Base-by-base conservation (phyloP, 768 basidiomycete species). In the Paxillus ammoniavirescens region DNA sequence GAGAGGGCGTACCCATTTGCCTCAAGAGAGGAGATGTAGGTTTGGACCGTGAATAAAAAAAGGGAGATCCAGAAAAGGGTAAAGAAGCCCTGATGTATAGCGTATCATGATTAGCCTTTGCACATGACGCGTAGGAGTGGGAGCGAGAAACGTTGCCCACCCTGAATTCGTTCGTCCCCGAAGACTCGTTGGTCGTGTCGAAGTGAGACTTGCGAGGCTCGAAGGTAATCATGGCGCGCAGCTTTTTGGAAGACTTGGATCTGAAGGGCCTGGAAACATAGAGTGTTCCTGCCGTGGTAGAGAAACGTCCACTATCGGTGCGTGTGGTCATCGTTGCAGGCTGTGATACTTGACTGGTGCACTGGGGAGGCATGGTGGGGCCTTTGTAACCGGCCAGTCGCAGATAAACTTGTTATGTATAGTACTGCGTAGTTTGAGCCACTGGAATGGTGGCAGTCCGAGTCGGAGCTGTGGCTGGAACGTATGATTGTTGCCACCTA, bases 11-110 rank as follows among this genome's bases (percentile, higher is more conserved):
- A 82, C 17, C 94, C 94, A 46, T 76, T 85, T n/a, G 78, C 76
- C 65, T 93, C 87, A 58, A 89, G 83, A 66, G 86, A 85, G 47
- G 78, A 80, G 49, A 92, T 75, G 70, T 91, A 92, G 4, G 89
- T 90, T 60, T 86, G 80, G 38, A 93, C 66, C 10, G 86, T 82
- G 65, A 93, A 85, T 47, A 96, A 80, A 62, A 91, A 93, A 59
- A 95, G 82, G 18, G 87, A 87, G 51, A 91, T 84, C 86, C 97
- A 98, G 74, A 98, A 98, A 47, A 98, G 80, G 4, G 89, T 83
- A 71, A 93, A 98, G 76, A 98, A 98, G 1, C 96, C 96, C 87
- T 90, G 61, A 21, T 36, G 10, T n/a, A 28, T 26, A 14, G 50
- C 18, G 42, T 17, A 51, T 36, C 26, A 44, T 9, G 30, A 54